Evolutionary conservation across 345 rosid species (phyloP), one percentile per base, ranked within the genome.

Genomic region (Microthlaspi erraticum): DNA sequence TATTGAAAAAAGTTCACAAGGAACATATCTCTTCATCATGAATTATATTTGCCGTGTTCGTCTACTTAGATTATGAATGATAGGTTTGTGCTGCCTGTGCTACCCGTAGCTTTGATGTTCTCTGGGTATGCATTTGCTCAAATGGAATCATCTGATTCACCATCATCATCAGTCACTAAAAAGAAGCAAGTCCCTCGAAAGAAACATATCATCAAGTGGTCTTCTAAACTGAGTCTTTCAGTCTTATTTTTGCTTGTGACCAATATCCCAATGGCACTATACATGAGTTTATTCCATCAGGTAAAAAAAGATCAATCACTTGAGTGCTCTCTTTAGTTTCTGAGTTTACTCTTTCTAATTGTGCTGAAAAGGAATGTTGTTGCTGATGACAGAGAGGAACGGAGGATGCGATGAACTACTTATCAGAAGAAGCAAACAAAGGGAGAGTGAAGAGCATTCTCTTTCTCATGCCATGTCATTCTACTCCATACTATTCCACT

Each of bases 31-130:
- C 41, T 75, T 60, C 69, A 71, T 72, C 62, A 52, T 66, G 41
- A 17, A 66, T 41, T 72, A 58, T 70, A 46, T 51, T 50, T 32
- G 23, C 68, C 57, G 52, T 80, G 52, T 71, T 71, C 71, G 45
- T 79, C 77, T 72, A 77, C 75, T 81, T 72, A 51, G 76, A 64
- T 50, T 64, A 55, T 75, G 75, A 78, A 57, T 59, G 76, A 50
- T 87, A 93, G 95, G 84, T 91, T 91, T 85, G 99, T 91, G 68
- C 79, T 94, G 42, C 97, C 96, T 52, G 92, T 89, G 83, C 97
- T 94, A 72, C 97, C 96, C 13, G 31, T 94, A 78, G 86, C 95
- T 75, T 81, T 91, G 84, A 87, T 91, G 69, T 91, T 91, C 73
- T 85, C 92, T 49, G 99, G 96, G 48, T 87, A 85, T 76, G 81